A percentile compares a stretch with the other conserved stretches of the same genome.
Evolutionary conservation across 805 yeast genomes (phyloP).

Genomic region (Cyberlindnera meyerae): DNA sequence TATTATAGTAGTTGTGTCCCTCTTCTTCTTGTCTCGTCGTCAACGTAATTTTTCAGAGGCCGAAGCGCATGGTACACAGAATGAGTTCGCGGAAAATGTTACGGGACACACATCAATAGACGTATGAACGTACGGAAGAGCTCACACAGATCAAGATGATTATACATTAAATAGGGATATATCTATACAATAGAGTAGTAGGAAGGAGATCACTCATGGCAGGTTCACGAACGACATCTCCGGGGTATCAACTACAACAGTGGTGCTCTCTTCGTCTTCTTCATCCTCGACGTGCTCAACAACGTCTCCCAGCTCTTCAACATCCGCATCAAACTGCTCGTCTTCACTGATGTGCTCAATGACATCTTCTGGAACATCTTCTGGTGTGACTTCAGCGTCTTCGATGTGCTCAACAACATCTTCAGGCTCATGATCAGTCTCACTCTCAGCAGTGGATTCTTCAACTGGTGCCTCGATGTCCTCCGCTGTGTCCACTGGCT

Average conservation of each 20-base stretch:
- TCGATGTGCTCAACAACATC: slow-evolving; percentile 5
- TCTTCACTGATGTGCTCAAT: slow-evolving; percentile 3
- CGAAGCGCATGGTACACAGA: no score
- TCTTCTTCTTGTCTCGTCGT: no score
- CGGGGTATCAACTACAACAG: slow-evolving; percentile 8
- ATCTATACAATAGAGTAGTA: no score
- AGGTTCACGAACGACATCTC: slow-evolving; percentile 1
- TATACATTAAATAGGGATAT: no score
- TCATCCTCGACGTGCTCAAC: slow-evolving; percentile 1
- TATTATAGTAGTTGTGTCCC: no score
- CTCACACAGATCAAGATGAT: no score
- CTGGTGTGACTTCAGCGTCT: neutral
- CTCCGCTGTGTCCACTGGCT: slow-evolving; percentile 2
- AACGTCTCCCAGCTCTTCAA: slow-evolving; percentile 2
- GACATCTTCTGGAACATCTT: slow-evolving; percentile 1
- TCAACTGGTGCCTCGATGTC: slow-evolving; percentile 1
- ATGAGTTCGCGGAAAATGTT: neutral
- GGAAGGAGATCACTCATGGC: neutral
- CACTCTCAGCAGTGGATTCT: slow-evolving; percentile 3
- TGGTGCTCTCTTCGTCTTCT: neutral
- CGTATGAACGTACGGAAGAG: no score
- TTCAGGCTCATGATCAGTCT: slow-evolving; percentile 5
- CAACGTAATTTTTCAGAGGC: neutral
- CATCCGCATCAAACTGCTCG: slow-evolving; percentile 4
- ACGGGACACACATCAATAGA: neutral